Conservation (phyloP, 345 rosid species). For the Pistacia integerrima region DNA sequence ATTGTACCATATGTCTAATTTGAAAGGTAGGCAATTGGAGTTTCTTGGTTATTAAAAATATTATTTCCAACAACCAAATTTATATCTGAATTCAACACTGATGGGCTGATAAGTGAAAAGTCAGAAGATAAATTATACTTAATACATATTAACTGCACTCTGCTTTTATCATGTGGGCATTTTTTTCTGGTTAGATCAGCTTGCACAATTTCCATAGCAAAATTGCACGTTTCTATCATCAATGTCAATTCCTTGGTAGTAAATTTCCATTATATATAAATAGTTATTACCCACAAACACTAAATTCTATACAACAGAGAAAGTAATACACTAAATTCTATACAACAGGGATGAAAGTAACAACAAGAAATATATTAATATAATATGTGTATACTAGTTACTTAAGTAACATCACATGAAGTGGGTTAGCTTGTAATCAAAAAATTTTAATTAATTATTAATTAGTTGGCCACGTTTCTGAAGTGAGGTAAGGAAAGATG, state of each 20-base stretch:
- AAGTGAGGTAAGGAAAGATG: slow-evolving; percentile 13
- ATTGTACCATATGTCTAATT: too few relatives aligned
- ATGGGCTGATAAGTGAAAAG: too few relatives aligned
- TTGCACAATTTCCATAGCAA: not conserved
- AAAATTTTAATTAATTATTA: not conserved
- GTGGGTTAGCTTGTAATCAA: not conserved
- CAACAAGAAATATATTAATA: too few relatives aligned
- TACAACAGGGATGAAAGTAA: too few relatives aligned
- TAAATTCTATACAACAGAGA: too few relatives aligned
- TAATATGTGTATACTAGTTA: too few relatives aligned
- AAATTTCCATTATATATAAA: not conserved
- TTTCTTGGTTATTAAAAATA: too few relatives aligned
- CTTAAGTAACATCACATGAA: not conserved
- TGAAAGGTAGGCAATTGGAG: too few relatives aligned
- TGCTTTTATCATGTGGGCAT: not conserved
- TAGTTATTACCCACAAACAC: not conserved
- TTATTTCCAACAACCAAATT: too few relatives aligned
- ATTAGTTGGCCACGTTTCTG: not conserved
- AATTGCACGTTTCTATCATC: not conserved
- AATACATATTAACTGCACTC: not conserved
- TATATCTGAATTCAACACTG: too few relatives aligned
- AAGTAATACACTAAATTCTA: too few relatives aligned
- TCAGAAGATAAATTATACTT: too few relatives aligned
- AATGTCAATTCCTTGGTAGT: not conserved
- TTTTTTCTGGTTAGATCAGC: not conserved